Evolutionary conservation across 495 filamentous ascomycete species (phyloP).

Genomic region (Sphaerosporella brunnea): DNA sequence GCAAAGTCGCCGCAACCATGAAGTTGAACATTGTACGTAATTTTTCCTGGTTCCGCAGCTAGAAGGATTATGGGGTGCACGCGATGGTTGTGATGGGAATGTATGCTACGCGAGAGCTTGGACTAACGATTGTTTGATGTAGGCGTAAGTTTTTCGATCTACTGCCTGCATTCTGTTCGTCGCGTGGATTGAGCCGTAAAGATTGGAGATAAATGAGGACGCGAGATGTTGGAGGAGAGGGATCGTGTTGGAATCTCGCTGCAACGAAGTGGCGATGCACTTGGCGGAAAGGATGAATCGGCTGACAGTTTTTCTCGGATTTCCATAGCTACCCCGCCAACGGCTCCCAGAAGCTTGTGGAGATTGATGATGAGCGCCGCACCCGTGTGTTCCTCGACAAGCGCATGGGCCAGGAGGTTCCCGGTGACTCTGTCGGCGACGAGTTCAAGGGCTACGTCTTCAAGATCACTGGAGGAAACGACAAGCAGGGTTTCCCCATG

Average conservation of each 20-base stretch:
- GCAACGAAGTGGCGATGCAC: background rate
- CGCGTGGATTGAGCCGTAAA: too few relatives aligned
- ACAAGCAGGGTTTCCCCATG: conserved; percentile 99
- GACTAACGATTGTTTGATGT: conserved; percentile 10
- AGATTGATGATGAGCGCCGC: conserved; percentile 94
- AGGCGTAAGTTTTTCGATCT: conserved; percentile 25
- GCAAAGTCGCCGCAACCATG: conserved; percentile 18
- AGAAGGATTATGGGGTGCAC: background rate
- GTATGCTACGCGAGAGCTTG: background rate
- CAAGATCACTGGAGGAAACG: conserved; percentile 98
- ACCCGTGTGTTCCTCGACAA: conserved; percentile 72
- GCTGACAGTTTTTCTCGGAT: conserved; percentile 2
- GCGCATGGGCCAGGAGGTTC: conserved; percentile 94
- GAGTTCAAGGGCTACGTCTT: conserved; percentile 99
- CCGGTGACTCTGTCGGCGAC: conserved; percentile 81
- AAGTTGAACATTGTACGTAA: conserved; percentile 9
- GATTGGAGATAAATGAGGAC: background rate
- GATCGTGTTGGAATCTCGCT: too few relatives aligned
- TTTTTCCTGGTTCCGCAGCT: background rate
- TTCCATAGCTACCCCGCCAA: conserved; percentile 53
- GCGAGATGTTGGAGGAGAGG: background rate
- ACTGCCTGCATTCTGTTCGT: conserved; percentile 2
- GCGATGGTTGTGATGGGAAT: too few relatives aligned
- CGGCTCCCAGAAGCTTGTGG: conserved; percentile 96
- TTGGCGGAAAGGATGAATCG: background rate